A percentile compares a stretch with the other conserved stretches of the same genome.
These are phyloP conservation scores for Candida schatavii DNA, from an alignment of 805 yeast species.

Conservation along the genomic window DNA sequence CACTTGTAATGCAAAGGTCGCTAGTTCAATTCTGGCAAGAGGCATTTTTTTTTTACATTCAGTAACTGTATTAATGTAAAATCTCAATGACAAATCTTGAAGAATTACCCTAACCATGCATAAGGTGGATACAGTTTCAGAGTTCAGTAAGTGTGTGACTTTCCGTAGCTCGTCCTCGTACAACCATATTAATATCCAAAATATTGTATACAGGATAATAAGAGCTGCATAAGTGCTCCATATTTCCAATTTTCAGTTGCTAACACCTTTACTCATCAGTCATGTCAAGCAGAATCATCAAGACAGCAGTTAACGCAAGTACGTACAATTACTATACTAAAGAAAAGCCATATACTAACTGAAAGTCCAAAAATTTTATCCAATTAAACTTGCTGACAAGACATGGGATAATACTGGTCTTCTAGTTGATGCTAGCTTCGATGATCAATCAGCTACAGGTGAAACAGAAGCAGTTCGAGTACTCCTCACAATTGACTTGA, in stretches of 20 bases:
- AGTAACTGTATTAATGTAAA: no score
- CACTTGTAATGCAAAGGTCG: constrained; percentile 99
- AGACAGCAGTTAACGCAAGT: constrained; percentile 38
- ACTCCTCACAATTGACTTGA: constrained; percentile 80
- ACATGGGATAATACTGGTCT: constrained; percentile 97
- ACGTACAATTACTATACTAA: constrained; percentile 15
- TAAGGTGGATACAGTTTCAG: no score
- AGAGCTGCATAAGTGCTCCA: no score
- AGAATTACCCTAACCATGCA: no score
- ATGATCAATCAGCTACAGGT: constrained; percentile 11
- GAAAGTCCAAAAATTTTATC: constrained; percentile 72
- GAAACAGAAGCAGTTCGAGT: constrained; percentile 25
- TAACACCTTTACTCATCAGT: background rate
- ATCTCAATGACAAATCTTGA: no score
- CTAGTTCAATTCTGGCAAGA: constrained; percentile 57
- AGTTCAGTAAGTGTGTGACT: no score
- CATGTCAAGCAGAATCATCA: constrained; percentile 44
- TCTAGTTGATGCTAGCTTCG: constrained; percentile 63
- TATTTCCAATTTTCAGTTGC: no score
- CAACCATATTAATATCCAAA: background rate
- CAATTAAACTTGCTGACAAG: constrained; percentile 74
- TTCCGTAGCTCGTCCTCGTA: no score
- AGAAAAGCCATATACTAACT: constrained; percentile 1
- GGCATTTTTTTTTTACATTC: no score
- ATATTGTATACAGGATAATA: background rate